Conservation (phyloP, 2,329 filamentous ascomycete species). For the Lachnellula arida region DNA sequence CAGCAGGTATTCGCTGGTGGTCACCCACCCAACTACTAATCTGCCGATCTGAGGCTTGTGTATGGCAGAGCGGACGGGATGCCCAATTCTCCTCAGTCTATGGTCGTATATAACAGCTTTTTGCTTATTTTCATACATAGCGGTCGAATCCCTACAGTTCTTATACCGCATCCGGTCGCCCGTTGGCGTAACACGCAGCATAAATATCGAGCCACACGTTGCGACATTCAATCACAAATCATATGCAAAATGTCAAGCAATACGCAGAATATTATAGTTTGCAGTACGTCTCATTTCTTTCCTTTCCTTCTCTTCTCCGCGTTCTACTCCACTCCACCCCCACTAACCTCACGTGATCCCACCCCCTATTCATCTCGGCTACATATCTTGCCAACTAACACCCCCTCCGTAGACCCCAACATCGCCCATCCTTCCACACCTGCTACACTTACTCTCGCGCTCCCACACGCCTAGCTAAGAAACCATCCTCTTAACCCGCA, state of each 20-base stretch:
- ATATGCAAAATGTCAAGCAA: background rate
- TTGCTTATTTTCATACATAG: too few species aligned
- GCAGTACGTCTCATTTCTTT: constrained; percentile 5
- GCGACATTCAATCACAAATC: background rate
- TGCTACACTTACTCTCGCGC: constrained; percentile 4
- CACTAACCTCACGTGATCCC: background rate
- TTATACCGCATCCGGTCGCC: background rate
- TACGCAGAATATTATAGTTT: constrained; percentile 2
- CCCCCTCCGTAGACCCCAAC: constrained; percentile 13
- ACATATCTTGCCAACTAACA: background rate
- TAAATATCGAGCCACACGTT: background rate
- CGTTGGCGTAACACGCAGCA: background rate
- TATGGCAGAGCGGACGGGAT: too few species aligned
- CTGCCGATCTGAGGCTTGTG: too few species aligned
- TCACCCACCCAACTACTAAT: too few species aligned
- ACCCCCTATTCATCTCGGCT: background rate
- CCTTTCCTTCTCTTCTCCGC: too few species aligned
- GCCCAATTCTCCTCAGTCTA: too few species aligned
- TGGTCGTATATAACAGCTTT: too few species aligned
- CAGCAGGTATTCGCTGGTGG: too few species aligned
- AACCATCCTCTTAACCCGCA: constrained; percentile 10
- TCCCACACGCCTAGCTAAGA: constrained; percentile 5
- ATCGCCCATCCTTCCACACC: constrained; percentile 10
- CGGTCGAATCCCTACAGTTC: too few species aligned
- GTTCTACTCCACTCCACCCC: background rate